These are phyloP conservation scores for Fraxinus xanthoxyloides DNA, from an alignment of 305 asterid species.

Conservation along the genomic window DNA sequence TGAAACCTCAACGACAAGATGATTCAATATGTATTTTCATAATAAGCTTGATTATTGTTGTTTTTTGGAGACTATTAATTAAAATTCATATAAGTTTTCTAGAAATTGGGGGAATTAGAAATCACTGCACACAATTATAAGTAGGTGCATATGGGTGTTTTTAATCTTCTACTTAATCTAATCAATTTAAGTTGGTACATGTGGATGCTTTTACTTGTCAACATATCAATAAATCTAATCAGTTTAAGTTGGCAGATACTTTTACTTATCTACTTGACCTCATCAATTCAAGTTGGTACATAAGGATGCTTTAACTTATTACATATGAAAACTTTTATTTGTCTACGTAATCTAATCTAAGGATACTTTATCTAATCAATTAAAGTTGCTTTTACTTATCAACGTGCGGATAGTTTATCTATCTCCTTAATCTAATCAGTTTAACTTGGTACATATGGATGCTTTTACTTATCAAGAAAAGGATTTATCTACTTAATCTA, in stretches of 20 bases:
- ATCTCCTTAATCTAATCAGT: background rate
- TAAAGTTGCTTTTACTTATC: background rate
- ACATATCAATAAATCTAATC: background rate
- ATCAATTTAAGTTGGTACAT: background rate
- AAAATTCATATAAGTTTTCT: too few species aligned
- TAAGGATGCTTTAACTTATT: background rate
- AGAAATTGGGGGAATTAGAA: background rate
- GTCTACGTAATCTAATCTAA: background rate
- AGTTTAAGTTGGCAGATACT: background rate
- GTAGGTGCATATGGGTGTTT: background rate
- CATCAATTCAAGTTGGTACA: background rate
- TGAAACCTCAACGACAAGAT: background rate
- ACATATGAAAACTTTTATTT: background rate
- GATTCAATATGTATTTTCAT: too few species aligned
- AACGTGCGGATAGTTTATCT: background rate
- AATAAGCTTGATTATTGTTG: background rate
- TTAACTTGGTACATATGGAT: background rate
- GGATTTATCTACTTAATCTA: background rate
- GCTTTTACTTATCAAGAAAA: background rate
- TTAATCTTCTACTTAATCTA: background rate
- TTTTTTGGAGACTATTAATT: too few species aligned
- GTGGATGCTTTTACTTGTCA: background rate
- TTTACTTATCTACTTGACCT: background rate
- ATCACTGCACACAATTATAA: background rate
- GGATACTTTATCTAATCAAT: background rate